Percentiles rank a stretch among this genome's conserved stretches.
phyloP scores from a whole-genome alignment of 106 monocot species.

The Posidonia australis region DNA sequence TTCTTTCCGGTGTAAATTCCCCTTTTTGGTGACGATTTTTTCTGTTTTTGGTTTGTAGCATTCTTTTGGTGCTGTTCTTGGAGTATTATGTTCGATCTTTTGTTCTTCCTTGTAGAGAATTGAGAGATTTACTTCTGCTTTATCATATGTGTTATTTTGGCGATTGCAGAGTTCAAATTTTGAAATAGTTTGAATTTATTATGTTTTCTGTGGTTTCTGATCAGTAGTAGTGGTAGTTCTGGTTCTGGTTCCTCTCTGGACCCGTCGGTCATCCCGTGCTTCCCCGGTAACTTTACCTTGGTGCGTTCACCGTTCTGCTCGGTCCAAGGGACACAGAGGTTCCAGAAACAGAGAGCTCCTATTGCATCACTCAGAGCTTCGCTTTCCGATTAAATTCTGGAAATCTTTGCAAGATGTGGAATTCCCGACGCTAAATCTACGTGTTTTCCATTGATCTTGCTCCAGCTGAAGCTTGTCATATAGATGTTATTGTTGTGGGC shows the following conservation, averaged over 20 bases:
- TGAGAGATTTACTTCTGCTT: too few species aligned
- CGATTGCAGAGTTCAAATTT: too few species aligned
- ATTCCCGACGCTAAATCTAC: not conserved
- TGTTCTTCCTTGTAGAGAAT: too few species aligned
- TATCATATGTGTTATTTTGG: too few species aligned
- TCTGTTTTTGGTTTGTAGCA: too few species aligned
- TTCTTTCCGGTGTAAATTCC: too few species aligned
- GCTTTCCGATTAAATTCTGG: not conserved
- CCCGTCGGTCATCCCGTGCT: not conserved
- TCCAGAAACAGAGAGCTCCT: not conserved
- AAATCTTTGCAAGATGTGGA: not conserved
- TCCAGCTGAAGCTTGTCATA: not conserved
- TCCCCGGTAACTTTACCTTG: not conserved
- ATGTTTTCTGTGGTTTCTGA: too few species aligned
- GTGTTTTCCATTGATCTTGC: not conserved
- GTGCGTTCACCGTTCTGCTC: not conserved
- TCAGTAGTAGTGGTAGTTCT: too few species aligned
- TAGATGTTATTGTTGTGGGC: not conserved
- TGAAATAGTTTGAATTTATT: too few species aligned
- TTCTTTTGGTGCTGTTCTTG: too few species aligned
- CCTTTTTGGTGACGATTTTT: too few species aligned
- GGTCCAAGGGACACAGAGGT: not conserved
- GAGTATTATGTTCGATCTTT: too few species aligned
- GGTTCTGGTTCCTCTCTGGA: not conserved
- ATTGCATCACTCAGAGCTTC: not conserved